phyloP scores from a whole-genome alignment of 495 filamentous ascomycete genomes.

The Jackrogersella minutella region DNA sequence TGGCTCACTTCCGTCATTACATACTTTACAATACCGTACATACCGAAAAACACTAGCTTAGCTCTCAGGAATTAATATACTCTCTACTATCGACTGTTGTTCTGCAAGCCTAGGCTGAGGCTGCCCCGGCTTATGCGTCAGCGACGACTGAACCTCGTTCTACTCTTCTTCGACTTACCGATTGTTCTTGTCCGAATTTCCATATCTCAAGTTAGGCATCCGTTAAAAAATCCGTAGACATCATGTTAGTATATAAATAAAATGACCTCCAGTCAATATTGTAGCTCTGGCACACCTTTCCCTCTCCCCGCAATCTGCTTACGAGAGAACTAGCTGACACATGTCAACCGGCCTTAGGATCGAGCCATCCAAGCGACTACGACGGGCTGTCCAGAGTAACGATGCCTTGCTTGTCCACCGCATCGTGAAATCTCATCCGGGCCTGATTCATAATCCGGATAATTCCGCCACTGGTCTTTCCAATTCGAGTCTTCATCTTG shows the following conservation, averaged over 20 bases:
- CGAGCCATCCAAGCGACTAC: conserved; percentile 70
- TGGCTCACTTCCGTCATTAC: background rate
- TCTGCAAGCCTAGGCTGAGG: background rate
- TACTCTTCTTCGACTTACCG: background rate
- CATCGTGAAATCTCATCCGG: conserved; percentile 73
- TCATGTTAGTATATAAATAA: conserved; percentile 11
- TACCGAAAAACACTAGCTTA: too few relatives aligned
- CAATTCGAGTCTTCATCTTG: conserved; percentile 82
- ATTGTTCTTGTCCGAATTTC: background rate
- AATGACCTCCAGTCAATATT: background rate
- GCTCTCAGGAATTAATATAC: too few relatives aligned
- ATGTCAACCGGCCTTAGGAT: conserved; percentile 57
- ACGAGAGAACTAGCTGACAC: conserved; percentile 5
- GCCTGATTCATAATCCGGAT: conserved; percentile 76
- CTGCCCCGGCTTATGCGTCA: background rate
- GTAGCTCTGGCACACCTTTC: background rate
- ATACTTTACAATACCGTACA: background rate
- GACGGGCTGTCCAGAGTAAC: conserved; percentile 74
- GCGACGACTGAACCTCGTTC: background rate
- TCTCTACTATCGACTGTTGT: too few relatives aligned
- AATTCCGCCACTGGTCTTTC: conserved; percentile 58
- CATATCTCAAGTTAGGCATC: background rate
- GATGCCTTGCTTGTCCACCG: conserved; percentile 75
- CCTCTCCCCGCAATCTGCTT: background rate
- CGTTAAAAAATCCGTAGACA: background rate